A percentile compares a stretch with the other conserved stretches of the same genome.
Evolutionary conservation across 1,284 basidiomycete genomes (phyloP).

Genomic region (Ganoderma boninense): DNA sequence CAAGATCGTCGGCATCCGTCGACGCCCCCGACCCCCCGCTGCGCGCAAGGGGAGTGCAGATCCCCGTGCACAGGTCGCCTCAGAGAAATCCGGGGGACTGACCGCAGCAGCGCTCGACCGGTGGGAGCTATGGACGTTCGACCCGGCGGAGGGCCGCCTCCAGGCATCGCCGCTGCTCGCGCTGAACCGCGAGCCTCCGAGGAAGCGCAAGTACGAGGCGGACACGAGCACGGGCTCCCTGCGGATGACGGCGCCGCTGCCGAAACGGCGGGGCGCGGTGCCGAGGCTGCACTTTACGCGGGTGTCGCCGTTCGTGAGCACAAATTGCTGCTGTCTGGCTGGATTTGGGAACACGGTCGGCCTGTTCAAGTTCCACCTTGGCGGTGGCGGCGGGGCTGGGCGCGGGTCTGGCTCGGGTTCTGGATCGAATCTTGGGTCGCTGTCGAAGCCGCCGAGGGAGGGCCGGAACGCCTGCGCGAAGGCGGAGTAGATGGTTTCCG

Average conservation of each 20-base stretch:
- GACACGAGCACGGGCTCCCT: constrained; percentile 30
- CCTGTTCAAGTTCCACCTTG: constrained; percentile 50
- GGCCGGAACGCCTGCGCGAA: constrained; percentile 20
- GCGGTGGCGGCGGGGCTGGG: neutral
- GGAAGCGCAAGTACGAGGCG: constrained; percentile 22
- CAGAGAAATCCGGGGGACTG: constrained; percentile 52
- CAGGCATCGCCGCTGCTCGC: constrained; percentile 60
- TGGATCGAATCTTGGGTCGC: neutral
- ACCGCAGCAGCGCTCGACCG: constrained; percentile 71
- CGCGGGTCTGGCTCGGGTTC: neutral
- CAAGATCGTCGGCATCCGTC: constrained; percentile 70
- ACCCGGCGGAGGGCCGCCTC: constrained; percentile 57
- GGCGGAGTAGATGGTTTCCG: constrained; percentile 18
- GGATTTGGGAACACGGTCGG: constrained; percentile 87
- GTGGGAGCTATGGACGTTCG: constrained; percentile 84
- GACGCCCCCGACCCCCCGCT: constrained; percentile 59
- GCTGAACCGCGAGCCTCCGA: constrained; percentile 43
- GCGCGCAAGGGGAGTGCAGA: constrained; percentile 38
- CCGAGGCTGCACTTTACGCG: constrained; percentile 82
- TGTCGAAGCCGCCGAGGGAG: constrained; percentile 25
- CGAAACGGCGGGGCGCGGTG: constrained; percentile 31
- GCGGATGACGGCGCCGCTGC: constrained; percentile 15
- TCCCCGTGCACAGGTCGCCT: constrained; percentile 25
- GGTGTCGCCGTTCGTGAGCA: constrained; percentile 66
- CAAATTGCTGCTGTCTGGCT: constrained; percentile 61